Conservation (phyloP, 768 basidiomycete species). For the Calocybe gangraenosa region DNA sequence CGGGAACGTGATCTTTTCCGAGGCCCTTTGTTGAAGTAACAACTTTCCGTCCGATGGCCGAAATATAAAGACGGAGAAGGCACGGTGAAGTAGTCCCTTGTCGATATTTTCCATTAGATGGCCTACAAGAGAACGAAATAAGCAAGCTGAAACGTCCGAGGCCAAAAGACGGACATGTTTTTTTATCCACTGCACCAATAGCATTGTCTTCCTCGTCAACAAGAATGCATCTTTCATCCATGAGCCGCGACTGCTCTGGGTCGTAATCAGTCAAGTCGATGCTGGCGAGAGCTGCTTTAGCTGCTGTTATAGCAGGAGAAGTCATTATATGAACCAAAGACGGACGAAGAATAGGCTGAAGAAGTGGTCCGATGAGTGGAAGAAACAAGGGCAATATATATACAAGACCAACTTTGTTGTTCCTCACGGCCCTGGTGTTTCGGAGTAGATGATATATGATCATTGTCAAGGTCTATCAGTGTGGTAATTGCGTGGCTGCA, state of each 20-base stretch:
- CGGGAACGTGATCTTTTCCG: conserved; percentile 99
- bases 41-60: conserved; percentile 91
- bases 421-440: not conserved
- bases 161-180: conserved; percentile 70
- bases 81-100: conserved; percentile 91
- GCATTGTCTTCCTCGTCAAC: conserved; percentile 84
- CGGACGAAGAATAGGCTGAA: conserved; percentile 1
- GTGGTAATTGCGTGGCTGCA: too few species aligned
- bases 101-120: conserved; percentile 97
- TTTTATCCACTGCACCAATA: conserved; percentile 90
- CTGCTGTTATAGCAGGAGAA: conserved; percentile 61
- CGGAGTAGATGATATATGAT: conserved; percentile 10
- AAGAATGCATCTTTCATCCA: conserved; percentile 94
- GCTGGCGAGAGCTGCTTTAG: conserved; percentile 59
- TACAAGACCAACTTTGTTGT: too few species aligned
- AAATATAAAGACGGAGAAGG: conserved; percentile 97
- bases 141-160: conserved; percentile 1
- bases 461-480: conserved; percentile 2
- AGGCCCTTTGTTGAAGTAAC: conserved; percentile 89
- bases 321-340: conserved; percentile 30
- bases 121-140: conserved; percentile 42
- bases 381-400: not conserved
- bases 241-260: conserved; percentile 86
- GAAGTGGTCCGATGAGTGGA: not conserved
- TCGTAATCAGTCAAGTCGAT: conserved; percentile 85